These are phyloP conservation scores for Staphylotrichum longicolle DNA, from an alignment of 495 filamentous ascomycete genomes.

Conservation along the genomic window DNA sequence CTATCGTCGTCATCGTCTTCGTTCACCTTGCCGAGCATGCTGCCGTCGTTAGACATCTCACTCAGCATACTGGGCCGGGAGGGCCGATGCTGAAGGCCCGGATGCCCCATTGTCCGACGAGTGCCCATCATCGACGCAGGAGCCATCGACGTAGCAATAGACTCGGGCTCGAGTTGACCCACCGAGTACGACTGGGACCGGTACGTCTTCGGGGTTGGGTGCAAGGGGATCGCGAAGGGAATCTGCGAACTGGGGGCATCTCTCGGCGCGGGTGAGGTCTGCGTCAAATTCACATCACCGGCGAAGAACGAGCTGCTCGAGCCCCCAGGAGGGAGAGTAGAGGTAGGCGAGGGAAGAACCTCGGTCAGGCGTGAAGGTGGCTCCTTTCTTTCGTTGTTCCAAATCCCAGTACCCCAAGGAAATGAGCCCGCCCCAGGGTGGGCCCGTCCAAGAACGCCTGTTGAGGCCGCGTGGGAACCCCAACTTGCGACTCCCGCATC, in stretches of 20 bases:
- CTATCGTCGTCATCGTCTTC: slow-evolving; percentile 75
- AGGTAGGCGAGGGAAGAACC: slow-evolving; percentile 74
- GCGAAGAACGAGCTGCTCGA: slow-evolving; percentile 46
- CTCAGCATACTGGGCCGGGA: slow-evolving; percentile 84
- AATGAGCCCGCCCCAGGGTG: slow-evolving; percentile 58
- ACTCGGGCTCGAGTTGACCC: slow-evolving; percentile 80
- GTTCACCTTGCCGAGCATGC: slow-evolving; percentile 70
- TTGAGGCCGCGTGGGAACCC: slow-evolving; percentile 54
- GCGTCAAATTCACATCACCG: slow-evolving; percentile 38
- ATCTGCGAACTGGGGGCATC: slow-evolving; percentile 61
- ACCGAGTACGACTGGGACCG: slow-evolving; percentile 97
- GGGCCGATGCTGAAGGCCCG: slow-evolving; percentile 73
- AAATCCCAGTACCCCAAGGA: slow-evolving; percentile 73
- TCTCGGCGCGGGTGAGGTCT: slow-evolving; percentile 44
- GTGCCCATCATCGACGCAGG: slow-evolving; percentile 45
- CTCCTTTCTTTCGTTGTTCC: slow-evolving; percentile 75
- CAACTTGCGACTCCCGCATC: slow-evolving; percentile 63
- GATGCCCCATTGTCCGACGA: slow-evolving; percentile 56
- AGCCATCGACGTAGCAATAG: slow-evolving; percentile 46
- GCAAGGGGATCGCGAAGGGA: slow-evolving; percentile 85
- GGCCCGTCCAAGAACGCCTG: slow-evolving; percentile 54
- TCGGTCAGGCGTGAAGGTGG: slow-evolving; percentile 71
- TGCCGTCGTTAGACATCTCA: slow-evolving; percentile 69
- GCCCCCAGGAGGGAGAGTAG: slow-evolving; percentile 54
- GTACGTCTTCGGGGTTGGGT: slow-evolving; percentile 88